Evolutionary conservation across 1,284 basidiomycete genomes (phyloP), one percentile per base, ranked within the genome.

Genomic region (Porogramme epimiltina): DNA sequence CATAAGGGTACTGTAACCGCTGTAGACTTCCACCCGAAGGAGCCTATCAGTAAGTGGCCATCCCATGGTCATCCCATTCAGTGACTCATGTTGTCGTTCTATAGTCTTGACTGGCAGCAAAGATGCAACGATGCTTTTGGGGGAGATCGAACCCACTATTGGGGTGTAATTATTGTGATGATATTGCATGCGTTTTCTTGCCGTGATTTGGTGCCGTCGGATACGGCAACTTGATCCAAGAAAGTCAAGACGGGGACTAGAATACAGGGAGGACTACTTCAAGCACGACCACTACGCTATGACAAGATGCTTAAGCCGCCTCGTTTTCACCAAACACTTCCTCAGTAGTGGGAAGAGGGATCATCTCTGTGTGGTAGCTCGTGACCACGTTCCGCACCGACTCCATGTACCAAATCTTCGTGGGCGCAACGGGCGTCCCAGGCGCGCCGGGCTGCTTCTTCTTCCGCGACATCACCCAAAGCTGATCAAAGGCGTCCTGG

Each of bases 1-100:
- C 94, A 97, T 70, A 95, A 93, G 71, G 94, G 94, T 13, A 95
- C 93, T 0, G 93, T 96, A 8, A 93, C 91, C 1, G 76, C 87
- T 15, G 92, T 93, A 0, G 93, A 94, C 65, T 94, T 94, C 75
- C 92, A 95, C 66, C 90, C 91, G 16, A 91, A 87, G 67, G 95
- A 97, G 66, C 95, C 94, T 16, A 95, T 97, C 69, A 84, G 91
- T 89, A 68, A 59, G 84, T 74, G 11, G 37, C 31, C n/a, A 43
- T 44, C 28, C 50, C 37, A 15, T 43, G 20, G 39, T 15, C 31
- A 42, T 18, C 42, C 19, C 2, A 28, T 36, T 43, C 36, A 16
- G 25, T 52, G 23, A 47, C 24, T 54, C 39, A 51, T 49, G 61
- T 31, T 56, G 54, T 9, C 19, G 37, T 54, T 39, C 13, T 47